phyloP scores from a whole-genome alignment of 176 grass and related monocot species.

The Paspalum notatum region DNA sequence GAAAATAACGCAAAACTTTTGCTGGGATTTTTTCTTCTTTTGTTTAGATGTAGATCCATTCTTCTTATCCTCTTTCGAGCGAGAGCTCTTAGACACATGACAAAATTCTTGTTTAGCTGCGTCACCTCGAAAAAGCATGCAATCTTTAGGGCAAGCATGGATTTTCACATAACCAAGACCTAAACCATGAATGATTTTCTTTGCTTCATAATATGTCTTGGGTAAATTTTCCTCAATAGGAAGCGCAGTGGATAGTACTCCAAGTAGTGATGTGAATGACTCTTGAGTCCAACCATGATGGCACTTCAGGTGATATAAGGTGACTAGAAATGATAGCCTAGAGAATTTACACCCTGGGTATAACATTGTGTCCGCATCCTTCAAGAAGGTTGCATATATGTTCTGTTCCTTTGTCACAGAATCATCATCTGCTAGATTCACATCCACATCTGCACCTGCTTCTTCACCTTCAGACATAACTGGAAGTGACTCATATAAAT shows the following conservation, averaged over 20 bases:
- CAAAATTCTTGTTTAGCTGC: neutral
- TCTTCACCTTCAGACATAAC: neutral
- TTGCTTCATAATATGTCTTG: neutral
- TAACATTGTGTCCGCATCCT: neutral
- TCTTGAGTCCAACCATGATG: slow-evolving; percentile 32
- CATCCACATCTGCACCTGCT: neutral
- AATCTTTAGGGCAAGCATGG: slow-evolving; percentile 31
- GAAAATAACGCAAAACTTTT: neutral
- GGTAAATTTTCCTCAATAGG: neutral
- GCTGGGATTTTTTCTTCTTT: neutral
- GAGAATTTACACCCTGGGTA: neutral
- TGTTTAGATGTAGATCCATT: neutral
- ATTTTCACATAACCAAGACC: slow-evolving; percentile 25
- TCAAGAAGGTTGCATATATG: neutral
- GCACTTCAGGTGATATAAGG: slow-evolving; percentile 26
- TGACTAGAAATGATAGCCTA: neutral
- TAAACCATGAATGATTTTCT: slow-evolving; percentile 22
- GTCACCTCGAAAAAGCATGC: too few relatives aligned
- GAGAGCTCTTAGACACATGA: neutral
- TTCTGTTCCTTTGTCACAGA: neutral
- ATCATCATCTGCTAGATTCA: neutral
- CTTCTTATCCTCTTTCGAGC: neutral
- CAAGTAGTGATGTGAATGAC: slow-evolving; percentile 8
- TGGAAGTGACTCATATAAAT: too few relatives aligned
- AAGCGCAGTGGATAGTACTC: neutral